phyloP scores from a whole-genome alignment of 305 asterid species.

The Fraxinus sp. region DNA sequence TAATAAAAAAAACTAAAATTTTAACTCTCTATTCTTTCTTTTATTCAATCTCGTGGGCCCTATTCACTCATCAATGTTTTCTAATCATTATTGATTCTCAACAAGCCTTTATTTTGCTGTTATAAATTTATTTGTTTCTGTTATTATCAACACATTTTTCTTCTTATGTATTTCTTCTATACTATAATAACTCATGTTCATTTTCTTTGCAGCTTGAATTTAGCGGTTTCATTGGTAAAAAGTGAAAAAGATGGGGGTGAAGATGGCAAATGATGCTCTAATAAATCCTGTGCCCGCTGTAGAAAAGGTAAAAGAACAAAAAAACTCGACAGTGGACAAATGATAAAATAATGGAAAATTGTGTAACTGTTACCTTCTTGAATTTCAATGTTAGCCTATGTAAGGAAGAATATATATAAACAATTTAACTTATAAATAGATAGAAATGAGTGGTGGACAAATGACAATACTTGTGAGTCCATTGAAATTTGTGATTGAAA shows the following conservation, averaged over 20 bases:
- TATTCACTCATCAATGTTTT: background rate
- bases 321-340: background rate
- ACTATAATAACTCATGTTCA: background rate
- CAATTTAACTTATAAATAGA: too few relatives aligned
- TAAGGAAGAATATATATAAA: background rate
- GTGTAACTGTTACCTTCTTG: background rate
- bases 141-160: background rate
- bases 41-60: background rate
- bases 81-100: background rate
- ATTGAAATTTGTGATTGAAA: too few relatives aligned
- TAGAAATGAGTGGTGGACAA: too few relatives aligned
- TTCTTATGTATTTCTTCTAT: background rate
- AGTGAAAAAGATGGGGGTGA: constrained; percentile 37
- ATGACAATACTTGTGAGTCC: too few relatives aligned
- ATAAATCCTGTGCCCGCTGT: constrained; percentile 1
- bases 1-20: background rate
- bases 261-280: constrained; percentile 27
- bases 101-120: background rate
- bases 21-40: background rate
- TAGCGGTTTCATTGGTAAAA: constrained; percentile 12
- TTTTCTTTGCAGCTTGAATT: background rate
- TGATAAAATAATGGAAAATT: background rate
- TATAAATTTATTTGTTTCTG: background rate
- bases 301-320: constrained; percentile 32
- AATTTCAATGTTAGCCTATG: background rate